These are phyloP conservation scores for Coemansia sp. DNA, from an alignment of 192 early-diverging fungal species.

Conservation along the genomic window DNA sequence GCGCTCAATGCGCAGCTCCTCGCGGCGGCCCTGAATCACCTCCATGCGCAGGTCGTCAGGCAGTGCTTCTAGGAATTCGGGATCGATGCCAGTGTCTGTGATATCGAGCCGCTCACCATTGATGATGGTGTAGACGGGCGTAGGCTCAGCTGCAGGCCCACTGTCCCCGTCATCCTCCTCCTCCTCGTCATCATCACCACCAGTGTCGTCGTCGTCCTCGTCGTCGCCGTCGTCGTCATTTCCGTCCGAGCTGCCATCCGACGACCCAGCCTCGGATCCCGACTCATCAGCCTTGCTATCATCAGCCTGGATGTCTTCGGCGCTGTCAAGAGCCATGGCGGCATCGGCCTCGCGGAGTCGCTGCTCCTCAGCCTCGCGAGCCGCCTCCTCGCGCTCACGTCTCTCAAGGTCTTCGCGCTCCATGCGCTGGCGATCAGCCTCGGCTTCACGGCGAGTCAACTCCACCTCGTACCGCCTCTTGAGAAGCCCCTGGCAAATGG, in stretches of 20 bases:
- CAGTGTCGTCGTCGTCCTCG: slow-evolving; percentile 24
- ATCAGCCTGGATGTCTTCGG: slow-evolving; percentile 3
- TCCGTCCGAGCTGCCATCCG: neutral
- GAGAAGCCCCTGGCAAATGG: slow-evolving; percentile 58
- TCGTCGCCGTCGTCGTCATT: slow-evolving; percentile 11
- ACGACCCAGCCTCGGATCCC: neutral
- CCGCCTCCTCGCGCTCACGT: slow-evolving; percentile 55
- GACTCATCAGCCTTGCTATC: slow-evolving; percentile 3
- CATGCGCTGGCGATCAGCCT: slow-evolving; percentile 35
- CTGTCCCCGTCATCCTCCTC: too few species aligned
- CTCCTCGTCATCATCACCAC: slow-evolving; percentile 16
- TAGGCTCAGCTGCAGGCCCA: slow-evolving; percentile 9
- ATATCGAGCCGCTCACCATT: slow-evolving; percentile 84
- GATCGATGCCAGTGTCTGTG: slow-evolving; percentile 91
- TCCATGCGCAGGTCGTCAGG: slow-evolving; percentile 93
- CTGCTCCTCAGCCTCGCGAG: slow-evolving; percentile 23
- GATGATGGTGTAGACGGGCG: slow-evolving; percentile 60
- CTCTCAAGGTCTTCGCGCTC: slow-evolving; percentile 51
- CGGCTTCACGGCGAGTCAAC: slow-evolving; percentile 29
- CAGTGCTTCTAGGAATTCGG: slow-evolving; percentile 87
- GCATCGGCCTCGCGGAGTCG: slow-evolving; percentile 17
- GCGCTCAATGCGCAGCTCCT: slow-evolving; percentile 47
- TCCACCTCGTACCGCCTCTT: slow-evolving; percentile 41
- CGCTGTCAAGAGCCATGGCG: neutral
- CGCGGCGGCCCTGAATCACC: slow-evolving; percentile 79